Evolutionary conservation across 2,329 filamentous ascomycete species (phyloP), one percentile per base, ranked within the genome.

Genomic region (Colletotrichum sojae): DNA sequence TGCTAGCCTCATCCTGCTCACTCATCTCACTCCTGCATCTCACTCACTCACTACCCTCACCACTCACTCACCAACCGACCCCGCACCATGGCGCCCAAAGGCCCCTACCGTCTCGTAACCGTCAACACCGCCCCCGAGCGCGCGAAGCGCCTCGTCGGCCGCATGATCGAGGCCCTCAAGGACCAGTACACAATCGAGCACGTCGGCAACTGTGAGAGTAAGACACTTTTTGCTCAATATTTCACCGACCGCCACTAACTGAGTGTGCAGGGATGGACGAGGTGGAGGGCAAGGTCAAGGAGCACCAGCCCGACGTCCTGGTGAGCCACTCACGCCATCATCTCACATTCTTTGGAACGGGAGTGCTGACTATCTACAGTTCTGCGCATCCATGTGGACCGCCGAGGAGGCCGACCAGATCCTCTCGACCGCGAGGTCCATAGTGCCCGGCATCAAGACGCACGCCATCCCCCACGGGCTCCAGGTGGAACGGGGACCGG

Each of bases 121-220:
- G 89, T 92, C 72, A 92, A 92, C 80, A 91, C 86, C 1, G 89
- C 86, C 2, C 90, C 90, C 0, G 90, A 91, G 71, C 83, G 90
- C 64, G 91, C 90, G 40, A 88, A 89, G 79, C 79, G 82, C 8
- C 78, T 93, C 40, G 87, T 91, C 73, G 90, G 90, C 12, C 84
- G 88, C 0, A 78, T 93, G 45, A 83, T 86, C 12, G 88, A 91
- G 64, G 85, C 84, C 13, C 78, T 93, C 39, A 90, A 89, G 76
- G 89, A 91, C 63, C 81, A 80, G 46, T 92, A 92, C 77, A 88
- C 83, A 1, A 91, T 93, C 72, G 81, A 86, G 45, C 84, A 92
- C 75, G 83, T 86, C 25, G 89, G 83, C 43, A 92, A 93, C 76
- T 88, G 85, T 73, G 85, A 88, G 49, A 86, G 89, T 91, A 78